These are phyloP conservation scores for Fusarium papillatum DNA, from an alignment of 2,329 filamentous ascomycete species.

Conservation along the genomic window DNA sequence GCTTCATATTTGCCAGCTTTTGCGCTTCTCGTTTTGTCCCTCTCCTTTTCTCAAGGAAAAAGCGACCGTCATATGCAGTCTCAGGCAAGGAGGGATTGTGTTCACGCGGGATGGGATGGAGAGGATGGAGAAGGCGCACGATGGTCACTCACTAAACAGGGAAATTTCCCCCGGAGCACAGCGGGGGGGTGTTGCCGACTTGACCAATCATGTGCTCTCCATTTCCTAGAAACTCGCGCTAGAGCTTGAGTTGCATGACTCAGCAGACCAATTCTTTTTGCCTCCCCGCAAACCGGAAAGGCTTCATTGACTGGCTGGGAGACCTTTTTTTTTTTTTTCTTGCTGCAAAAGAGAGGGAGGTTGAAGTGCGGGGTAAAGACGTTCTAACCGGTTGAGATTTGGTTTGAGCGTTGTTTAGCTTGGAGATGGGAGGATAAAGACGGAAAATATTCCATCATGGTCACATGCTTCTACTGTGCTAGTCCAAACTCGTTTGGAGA, in stretches of 20 bases:
- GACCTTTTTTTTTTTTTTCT: slow-evolving; percentile 24
- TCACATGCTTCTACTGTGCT: neutral
- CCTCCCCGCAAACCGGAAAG: slow-evolving; percentile 24
- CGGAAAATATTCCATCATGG: slow-evolving; percentile 1
- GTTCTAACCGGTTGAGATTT: neutral
- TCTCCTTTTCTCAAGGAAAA: slow-evolving; percentile 4
- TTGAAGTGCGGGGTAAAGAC: slow-evolving; percentile 27
- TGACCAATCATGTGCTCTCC: slow-evolving; percentile 12
- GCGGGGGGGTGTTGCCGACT: neutral
- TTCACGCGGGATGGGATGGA: slow-evolving; percentile 28
- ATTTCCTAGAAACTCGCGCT: slow-evolving; percentile 18
- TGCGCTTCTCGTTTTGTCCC: neutral
- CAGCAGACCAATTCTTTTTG: slow-evolving; percentile 15
- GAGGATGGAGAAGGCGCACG: slow-evolving; percentile 24
- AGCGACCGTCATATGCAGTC: slow-evolving; percentile 17
- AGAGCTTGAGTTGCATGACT: slow-evolving; percentile 16
- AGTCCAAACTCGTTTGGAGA: neutral
- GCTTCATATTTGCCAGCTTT: neutral
- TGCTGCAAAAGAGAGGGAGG: neutral
- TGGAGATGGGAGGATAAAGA: neutral
- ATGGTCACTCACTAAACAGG: slow-evolving; percentile 30
- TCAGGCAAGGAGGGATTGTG: slow-evolving; percentile 26
- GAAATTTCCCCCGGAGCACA: slow-evolving; percentile 37
- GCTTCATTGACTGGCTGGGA: slow-evolving; percentile 21
- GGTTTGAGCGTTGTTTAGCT: neutral